Percentiles rank a stretch among this genome's conserved stretches.
These are phyloP conservation scores for Moesziomyces antarcticus DNA, from an alignment of 1,284 basidiomycete species.

Conservation along the genomic window DNA sequence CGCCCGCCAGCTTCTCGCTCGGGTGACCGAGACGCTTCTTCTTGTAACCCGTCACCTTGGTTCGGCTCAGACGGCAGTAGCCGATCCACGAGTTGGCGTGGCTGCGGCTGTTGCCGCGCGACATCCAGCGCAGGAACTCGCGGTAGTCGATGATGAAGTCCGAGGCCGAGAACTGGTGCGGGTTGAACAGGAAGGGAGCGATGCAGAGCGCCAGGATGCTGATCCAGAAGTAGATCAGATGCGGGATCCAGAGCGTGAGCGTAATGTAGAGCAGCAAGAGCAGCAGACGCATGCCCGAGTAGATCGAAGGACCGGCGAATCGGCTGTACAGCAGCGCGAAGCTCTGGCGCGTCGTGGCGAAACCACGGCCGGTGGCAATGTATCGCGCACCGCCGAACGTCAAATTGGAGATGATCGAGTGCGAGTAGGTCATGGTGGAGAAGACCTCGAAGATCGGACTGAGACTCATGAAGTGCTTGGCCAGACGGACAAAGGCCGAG, in stretches of 20 bases:
- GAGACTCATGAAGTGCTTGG: constrained; percentile 67
- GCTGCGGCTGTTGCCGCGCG: constrained; percentile 66
- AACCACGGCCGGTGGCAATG: constrained; percentile 68
- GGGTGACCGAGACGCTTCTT: constrained; percentile 68
- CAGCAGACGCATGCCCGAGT: constrained; percentile 65
- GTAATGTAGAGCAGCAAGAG: constrained; percentile 66
- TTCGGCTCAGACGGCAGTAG: constrained; percentile 67
- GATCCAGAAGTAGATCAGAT: constrained; percentile 68
- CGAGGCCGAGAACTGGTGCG: constrained; percentile 66
- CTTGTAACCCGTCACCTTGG: constrained; percentile 68
- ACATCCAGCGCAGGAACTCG: constrained; percentile 68
- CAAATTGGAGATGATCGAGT: constrained; percentile 67
- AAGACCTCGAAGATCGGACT: constrained; percentile 68
- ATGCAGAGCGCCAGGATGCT: constrained; percentile 65
- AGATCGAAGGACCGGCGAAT: constrained; percentile 67
- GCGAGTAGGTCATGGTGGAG: constrained; percentile 67
- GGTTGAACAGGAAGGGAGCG: constrained; percentile 68
- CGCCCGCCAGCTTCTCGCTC: constrained; percentile 66
- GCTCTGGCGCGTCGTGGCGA: constrained; percentile 66
- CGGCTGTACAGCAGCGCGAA: constrained; percentile 67
- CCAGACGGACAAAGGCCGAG: constrained; percentile 64
- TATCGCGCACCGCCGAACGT: constrained; percentile 68
- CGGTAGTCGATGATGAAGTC: constrained; percentile 68
- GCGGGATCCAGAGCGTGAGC: constrained; percentile 67
- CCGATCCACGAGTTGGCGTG: constrained; percentile 69